Evolutionary conservation across 148 eudicot genomes (phyloP).

Genomic region (Nepenthes mirabilis): DNA sequence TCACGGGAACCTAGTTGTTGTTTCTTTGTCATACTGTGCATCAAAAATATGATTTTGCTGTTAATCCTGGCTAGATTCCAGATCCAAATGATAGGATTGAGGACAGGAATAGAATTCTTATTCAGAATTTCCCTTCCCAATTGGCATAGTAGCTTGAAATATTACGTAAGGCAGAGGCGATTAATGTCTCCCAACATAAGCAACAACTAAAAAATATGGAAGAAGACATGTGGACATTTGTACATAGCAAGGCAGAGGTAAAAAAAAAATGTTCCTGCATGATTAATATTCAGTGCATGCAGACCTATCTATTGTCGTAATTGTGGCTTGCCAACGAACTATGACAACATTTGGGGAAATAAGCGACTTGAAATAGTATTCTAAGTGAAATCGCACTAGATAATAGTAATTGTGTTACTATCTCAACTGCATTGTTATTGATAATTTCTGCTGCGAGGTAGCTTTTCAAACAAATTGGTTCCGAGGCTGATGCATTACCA

Average conservation of each 20-base stretch:
- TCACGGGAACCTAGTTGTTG: not conserved
- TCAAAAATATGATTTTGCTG: conserved; percentile 2
- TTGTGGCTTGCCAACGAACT: conserved; percentile 82
- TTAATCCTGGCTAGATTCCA: conserved; percentile 17
- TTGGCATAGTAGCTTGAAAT: conserved; percentile 78
- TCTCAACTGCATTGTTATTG: not conserved
- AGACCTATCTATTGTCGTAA: conserved; percentile 7
- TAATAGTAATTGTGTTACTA: too few species aligned
- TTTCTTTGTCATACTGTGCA: not conserved
- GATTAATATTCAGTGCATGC: not conserved
- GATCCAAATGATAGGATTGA: conserved; percentile 96
- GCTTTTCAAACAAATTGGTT: conserved; percentile 71
- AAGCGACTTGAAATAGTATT: not conserved
- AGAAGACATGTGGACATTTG: conserved; percentile 95
- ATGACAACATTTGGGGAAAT: conserved; percentile 55
- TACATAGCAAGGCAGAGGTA: conserved; percentile 90
- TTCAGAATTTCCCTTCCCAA: conserved; percentile 68
- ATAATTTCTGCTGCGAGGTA: conserved; percentile 17
- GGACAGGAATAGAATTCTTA: conserved; percentile 68
- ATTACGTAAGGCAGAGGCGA: conserved; percentile 73
- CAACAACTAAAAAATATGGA: conserved; percentile 79
- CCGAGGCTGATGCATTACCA: conserved; percentile 73
- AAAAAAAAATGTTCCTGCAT: not conserved
- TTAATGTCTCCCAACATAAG: conserved; percentile 92
- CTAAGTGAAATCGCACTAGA: not conserved